A percentile compares a stretch with the other conserved stretches of the same genome.
Conservation (phyloP, 1,284 basidiomycete genomes). For the Abortiporus biennis region DNA sequence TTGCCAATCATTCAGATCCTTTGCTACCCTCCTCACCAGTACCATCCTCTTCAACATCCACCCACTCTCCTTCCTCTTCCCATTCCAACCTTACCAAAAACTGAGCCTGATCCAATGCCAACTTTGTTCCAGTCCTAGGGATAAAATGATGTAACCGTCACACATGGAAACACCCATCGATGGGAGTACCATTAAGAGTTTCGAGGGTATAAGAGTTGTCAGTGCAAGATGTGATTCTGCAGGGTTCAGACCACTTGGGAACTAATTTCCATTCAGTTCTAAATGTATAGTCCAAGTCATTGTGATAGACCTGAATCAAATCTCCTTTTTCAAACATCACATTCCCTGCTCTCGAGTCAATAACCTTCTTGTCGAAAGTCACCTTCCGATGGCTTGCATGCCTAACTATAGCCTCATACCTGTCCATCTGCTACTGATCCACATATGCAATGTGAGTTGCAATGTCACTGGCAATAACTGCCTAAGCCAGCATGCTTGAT, state of each 20-base stretch:
- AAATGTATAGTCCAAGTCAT: conserved; percentile 15
- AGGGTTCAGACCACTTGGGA: conserved; percentile 21
- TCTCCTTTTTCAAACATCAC: conserved; percentile 12
- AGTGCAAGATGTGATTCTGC: conserved; percentile 7
- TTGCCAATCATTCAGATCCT: too few relatives aligned
- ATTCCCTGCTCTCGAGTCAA: conserved; percentile 7
- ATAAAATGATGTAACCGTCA: conserved; percentile 14
- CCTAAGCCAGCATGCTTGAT: background rate
- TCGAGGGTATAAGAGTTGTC: conserved; percentile 21
- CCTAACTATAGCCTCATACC: conserved; percentile 14
- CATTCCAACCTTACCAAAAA: background rate
- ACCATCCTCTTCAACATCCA: background rate
- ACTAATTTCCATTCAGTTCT: conserved; percentile 17
- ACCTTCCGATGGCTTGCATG: conserved; percentile 15
- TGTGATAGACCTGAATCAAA: conserved; percentile 12
- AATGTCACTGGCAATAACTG: conserved; percentile 10
- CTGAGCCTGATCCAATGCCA: conserved; percentile 4
- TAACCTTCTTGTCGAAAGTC: conserved; percentile 17
- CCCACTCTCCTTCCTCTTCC: background rate
- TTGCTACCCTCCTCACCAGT: too few relatives aligned
- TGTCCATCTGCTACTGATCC: conserved; percentile 24
- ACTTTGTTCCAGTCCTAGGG: conserved; percentile 5
- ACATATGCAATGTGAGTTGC: conserved; percentile 21
- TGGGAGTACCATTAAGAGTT: conserved; percentile 8
- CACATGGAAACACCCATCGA: conserved; percentile 14